Percentiles rank a stretch among this genome's conserved stretches.
phyloP scores from a whole-genome alignment of 1,139 yeast genomes.

The Debaryomyces fabryi region DNA sequence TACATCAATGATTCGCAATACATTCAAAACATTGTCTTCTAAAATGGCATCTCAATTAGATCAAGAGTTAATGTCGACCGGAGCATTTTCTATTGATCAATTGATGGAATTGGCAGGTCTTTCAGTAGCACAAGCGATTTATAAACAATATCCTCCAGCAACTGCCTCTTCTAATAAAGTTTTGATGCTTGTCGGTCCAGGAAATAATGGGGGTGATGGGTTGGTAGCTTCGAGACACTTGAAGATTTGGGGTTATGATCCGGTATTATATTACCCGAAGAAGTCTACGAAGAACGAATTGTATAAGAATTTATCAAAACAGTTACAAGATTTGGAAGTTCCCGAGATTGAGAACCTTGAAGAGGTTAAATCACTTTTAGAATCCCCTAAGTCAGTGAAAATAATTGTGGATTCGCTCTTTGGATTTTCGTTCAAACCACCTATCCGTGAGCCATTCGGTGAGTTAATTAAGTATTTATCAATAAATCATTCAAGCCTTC shows the following conservation, averaged over 20 bases:
- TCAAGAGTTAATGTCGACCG: constrained; percentile 80
- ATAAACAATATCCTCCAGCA: constrained; percentile 55
- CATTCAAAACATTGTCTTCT: constrained; percentile 53
- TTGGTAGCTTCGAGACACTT: constrained; percentile 93
- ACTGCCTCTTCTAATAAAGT: constrained; percentile 37
- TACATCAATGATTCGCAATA: constrained; percentile 7
- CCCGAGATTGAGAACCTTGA: constrained; percentile 42
- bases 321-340: constrained; percentile 59
- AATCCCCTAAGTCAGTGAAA: constrained; percentile 15
- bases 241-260: constrained; percentile 71
- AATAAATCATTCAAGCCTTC: constrained; percentile 29
- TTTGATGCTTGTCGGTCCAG: constrained; percentile 86
- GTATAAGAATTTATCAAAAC: constrained; percentile 53
- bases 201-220: constrained; percentile 97
- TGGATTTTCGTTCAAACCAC: constrained; percentile 93
- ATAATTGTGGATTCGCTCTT: constrained; percentile 79
- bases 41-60: constrained; percentile 80
- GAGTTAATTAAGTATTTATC: constrained; percentile 54
- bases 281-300: constrained; percentile 48
- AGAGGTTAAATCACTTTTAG: constrained; percentile 35
- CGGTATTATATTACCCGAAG: constrained; percentile 70
- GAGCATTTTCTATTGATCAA: constrained; percentile 88
- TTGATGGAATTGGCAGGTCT: constrained; percentile 96
- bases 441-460: constrained; percentile 79
- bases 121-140: constrained; percentile 88